These are phyloP conservation scores for Kazachstania kunashirensis DNA, from an alignment of 805 yeast genomes.

Conservation along the genomic window DNA sequence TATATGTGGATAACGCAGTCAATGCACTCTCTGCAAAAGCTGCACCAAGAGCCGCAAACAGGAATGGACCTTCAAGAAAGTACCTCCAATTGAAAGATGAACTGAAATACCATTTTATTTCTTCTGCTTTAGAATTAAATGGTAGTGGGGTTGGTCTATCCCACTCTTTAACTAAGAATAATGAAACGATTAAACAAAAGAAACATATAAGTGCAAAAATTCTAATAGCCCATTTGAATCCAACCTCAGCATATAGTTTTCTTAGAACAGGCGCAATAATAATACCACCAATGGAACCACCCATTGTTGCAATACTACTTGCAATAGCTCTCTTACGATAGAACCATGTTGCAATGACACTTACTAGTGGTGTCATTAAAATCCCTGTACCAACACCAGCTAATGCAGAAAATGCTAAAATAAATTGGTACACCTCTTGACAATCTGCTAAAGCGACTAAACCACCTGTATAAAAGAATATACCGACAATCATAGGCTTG, in stretches of 20 bases:
- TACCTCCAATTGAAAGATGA: slow-evolving; percentile 28
- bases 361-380: slow-evolving; percentile 50
- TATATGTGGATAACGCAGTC: slow-evolving; percentile 39
- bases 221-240: slow-evolving; percentile 53
- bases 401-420: slow-evolving; percentile 47
- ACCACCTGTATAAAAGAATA: slow-evolving; percentile 40
- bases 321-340: slow-evolving; percentile 48
- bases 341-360: slow-evolving; percentile 62
- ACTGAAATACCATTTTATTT: slow-evolving; percentile 21
- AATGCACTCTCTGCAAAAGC: slow-evolving; percentile 40
- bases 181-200: slow-evolving; percentile 31
- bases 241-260: slow-evolving; percentile 39
- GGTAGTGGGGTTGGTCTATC: slow-evolving; percentile 24
- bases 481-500: slow-evolving; percentile 36
- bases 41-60: slow-evolving; percentile 35
- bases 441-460: slow-evolving; percentile 50
- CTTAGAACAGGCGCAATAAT: slow-evolving; percentile 46
- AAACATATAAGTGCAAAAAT: slow-evolving; percentile 40
- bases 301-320: slow-evolving; percentile 40
- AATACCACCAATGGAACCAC: slow-evolving; percentile 51
- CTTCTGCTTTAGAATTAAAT: slow-evolving; percentile 31
- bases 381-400: slow-evolving; percentile 53
- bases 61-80: slow-evolving; percentile 36
- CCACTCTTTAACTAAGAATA: slow-evolving; percentile 35
- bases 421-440: slow-evolving; percentile 46